Evolutionary conservation across 352 stramenopile species (phyloP).

Genomic region (Bremia lactucae): DNA sequence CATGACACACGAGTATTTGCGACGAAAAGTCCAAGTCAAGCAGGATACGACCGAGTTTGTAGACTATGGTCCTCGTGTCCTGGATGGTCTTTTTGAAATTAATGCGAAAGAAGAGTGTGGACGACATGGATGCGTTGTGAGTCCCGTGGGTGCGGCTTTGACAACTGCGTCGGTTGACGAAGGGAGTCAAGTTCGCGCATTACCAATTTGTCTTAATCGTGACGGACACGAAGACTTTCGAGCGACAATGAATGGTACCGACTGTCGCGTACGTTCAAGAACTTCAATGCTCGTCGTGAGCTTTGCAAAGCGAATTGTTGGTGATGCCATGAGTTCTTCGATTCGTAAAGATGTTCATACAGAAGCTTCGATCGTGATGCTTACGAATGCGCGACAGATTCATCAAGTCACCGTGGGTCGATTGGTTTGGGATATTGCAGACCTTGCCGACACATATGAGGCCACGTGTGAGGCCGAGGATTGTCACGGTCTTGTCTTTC

Average conservation of each 20-base stretch:
- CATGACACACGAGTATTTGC: constrained; percentile 24
- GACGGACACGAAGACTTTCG: constrained; percentile 23
- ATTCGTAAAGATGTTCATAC: constrained; percentile 2
- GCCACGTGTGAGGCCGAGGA: constrained; percentile 18
- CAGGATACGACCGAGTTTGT: constrained; percentile 29
- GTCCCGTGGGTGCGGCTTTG: constrained; percentile 20
- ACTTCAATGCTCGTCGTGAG: constrained; percentile 40
- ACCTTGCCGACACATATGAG: constrained; percentile 23
- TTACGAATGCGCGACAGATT: constrained; percentile 33
- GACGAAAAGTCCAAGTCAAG: constrained; percentile 16
- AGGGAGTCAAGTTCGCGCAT: constrained; percentile 33
- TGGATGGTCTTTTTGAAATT: constrained; percentile 30
- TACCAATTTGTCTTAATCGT: constrained; percentile 30
- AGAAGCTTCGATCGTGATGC: constrained; percentile 17
- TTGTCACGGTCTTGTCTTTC: constrained; percentile 25
- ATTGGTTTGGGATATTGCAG: constrained; percentile 26
- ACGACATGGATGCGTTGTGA: constrained; percentile 33
- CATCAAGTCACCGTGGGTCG: constrained; percentile 37
- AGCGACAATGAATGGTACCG: constrained; percentile 19
- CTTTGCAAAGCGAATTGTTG: constrained; percentile 39
- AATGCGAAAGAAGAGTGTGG: constrained; percentile 52
- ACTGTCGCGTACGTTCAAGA: constrained; percentile 19
- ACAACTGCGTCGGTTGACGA: constrained; percentile 25
- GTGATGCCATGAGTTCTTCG: constrained; percentile 28
- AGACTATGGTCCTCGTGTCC: constrained; percentile 16